Conservation (phyloP, 176 grass and related monocot species). For the Eragrostis nindensis region DNA sequence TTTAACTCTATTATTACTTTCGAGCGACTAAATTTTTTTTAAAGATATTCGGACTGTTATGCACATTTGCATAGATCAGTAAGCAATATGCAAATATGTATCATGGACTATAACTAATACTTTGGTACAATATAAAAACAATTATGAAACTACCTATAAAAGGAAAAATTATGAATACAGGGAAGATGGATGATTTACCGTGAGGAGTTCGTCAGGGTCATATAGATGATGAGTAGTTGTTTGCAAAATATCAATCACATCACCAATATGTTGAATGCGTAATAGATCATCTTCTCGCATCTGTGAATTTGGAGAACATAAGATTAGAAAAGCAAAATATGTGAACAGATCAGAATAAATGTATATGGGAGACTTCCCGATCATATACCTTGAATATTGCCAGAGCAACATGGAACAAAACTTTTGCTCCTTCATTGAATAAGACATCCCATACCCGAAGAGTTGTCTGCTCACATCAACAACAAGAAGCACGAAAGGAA, state of each 20-base stretch:
- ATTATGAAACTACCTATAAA: neutral
- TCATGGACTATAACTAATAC: slow-evolving; percentile 2
- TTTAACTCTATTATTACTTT: neutral
- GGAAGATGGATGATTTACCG: slow-evolving; percentile 42
- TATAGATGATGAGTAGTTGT: slow-evolving; percentile 77
- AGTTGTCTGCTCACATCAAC: slow-evolving; percentile 68
- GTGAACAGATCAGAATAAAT: neutral
- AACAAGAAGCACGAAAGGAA: slow-evolving; percentile 14
- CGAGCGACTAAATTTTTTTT: neutral
- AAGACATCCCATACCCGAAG: slow-evolving; percentile 95
- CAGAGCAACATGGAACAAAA: slow-evolving; percentile 93
- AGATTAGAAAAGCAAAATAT: slow-evolving; percentile 20
- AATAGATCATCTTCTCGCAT: slow-evolving; percentile 95
- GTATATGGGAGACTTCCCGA: neutral
- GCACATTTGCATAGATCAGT: neutral
- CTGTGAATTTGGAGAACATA: slow-evolving; percentile 39
- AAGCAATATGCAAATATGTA: neutral
- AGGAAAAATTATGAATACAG: neutral
- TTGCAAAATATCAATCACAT: slow-evolving; percentile 94
- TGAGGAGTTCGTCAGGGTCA: slow-evolving; percentile 87
- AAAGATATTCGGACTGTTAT: neutral
- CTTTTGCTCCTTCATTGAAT: slow-evolving; percentile 97
- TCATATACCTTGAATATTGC: slow-evolving; percentile 89
- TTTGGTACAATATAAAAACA: neutral
- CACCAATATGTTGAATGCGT: slow-evolving; percentile 79